Evolutionary conservation across 768 basidiomycete species (phyloP).

Genomic region (Panaeolus cyanescens): DNA sequence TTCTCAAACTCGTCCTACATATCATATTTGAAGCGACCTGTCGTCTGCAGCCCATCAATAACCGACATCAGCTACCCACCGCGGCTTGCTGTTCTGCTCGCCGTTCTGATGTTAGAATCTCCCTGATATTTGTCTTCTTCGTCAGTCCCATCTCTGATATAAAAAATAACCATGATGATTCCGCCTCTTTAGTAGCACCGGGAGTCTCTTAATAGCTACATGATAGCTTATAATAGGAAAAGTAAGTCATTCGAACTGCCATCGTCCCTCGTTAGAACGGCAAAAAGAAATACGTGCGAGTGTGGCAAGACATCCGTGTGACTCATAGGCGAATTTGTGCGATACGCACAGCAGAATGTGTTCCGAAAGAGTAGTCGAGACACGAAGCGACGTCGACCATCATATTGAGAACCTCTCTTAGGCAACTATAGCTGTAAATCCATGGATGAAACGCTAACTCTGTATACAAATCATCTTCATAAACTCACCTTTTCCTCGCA

Average conservation of each 20-base stretch:
- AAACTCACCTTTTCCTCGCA: no score
- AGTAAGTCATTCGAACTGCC: not conserved
- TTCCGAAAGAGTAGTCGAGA: not conserved
- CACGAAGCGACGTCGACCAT: not conserved
- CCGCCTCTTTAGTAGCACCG: not conserved
- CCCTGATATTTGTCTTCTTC: not conserved
- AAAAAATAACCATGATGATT: not conserved
- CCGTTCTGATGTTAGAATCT: not conserved
- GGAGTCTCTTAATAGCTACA: not conserved
- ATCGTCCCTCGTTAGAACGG: not conserved
- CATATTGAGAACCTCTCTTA: no score
- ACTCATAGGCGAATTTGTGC: not conserved
- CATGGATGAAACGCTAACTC: no score
- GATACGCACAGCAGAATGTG: not conserved
- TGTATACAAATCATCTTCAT: no score
- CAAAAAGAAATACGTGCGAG: not conserved
- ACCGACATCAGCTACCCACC: not conserved
- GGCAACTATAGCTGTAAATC: no score
- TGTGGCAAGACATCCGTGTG: not conserved
- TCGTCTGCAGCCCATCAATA: not conserved
- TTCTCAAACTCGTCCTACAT: conserved; percentile 27
- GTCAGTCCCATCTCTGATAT: not conserved
- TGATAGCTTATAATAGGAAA: not conserved
- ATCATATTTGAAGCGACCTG: conserved; percentile 27
- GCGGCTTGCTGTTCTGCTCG: not conserved